These are phyloP conservation scores for Suillus alpinus DNA, from an alignment of 768 basidiomycete genomes.

Conservation along the genomic window DNA sequence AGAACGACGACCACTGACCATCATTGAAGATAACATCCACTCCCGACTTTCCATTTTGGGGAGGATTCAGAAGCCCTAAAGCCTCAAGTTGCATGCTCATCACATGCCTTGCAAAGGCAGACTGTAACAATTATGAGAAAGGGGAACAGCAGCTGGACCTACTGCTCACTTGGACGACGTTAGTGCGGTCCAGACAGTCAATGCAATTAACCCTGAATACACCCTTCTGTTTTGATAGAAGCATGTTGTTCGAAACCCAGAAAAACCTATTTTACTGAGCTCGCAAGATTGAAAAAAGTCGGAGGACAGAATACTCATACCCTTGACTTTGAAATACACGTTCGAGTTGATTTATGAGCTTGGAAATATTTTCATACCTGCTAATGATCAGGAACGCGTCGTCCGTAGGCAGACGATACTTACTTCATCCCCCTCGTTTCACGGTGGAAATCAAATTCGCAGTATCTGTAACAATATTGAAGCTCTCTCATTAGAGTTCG, in stretches of 20 bases:
- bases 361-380: conserved; percentile 89
- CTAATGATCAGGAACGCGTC: conserved; percentile 6
- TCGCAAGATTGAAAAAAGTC: conserved; percentile 1
- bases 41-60: conserved; percentile 51
- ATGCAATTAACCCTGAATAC: conserved; percentile 93
- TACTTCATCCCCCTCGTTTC: conserved; percentile 96
- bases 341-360: conserved; percentile 68
- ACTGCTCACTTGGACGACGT: conserved; percentile 77
- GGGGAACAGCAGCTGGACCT: not conserved
- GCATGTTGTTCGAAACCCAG: conserved; percentile 70
- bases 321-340: conserved; percentile 79
- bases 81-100: conserved; percentile 73
- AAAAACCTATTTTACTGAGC: conserved; percentile 54
- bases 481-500: not conserved
- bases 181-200: conserved; percentile 93
- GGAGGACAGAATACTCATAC: conserved; percentile 33
- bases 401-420: conserved; percentile 4
- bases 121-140: conserved; percentile 42
- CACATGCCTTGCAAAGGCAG: conserved; percentile 86
- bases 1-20: conserved; percentile 37
- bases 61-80: conserved; percentile 61
- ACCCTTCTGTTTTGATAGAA: conserved; percentile 80
- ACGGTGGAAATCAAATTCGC: conserved; percentile 88
- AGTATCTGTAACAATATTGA: conserved; percentile 47
- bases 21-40: conserved; percentile 79